Base-by-base conservation (phyloP, 2,329 filamentous ascomycete species). In the Shiraia sp. region DNA sequence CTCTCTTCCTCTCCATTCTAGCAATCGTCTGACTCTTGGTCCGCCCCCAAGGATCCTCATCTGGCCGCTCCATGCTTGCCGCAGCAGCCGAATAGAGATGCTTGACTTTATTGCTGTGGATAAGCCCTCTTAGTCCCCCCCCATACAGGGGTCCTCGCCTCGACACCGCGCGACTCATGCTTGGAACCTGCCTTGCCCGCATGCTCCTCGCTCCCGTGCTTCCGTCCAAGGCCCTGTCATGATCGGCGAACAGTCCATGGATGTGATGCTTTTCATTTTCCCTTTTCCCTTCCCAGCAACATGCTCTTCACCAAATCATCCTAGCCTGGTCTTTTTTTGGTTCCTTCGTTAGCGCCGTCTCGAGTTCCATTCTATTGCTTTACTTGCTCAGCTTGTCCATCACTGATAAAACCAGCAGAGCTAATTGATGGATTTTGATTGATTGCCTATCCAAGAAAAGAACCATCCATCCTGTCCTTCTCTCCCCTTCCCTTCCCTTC, bases 31-130 rank as follows among this genome's bases (percentile, higher is more conserved):
- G 62, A 66, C 60, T 63, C 47, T 50, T 46, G 42, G 42, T 35
- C 19, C 19, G 43, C 36, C 43, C 45, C 35, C 22, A 23, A 33
- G 30, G 25, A 45, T 32, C 44, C 46, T 43, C 42, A 46, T 47
- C 40, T 47, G 51, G 42, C 51, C 51, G 52, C 55, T 53, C 47
- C 34, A 54, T 55, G 53, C 61, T 66, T 65, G 63, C 63, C 63
- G 63, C 63, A 65, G 47, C 57, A 61, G 51, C 64, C 65, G 63
- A 52, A 66, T 63, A 17, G 36, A 61, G 60, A 50, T 57, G 57
- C 51, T 48, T 51, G 45, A 40, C 44, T 49, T 49, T 42, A 62
- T 61, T 51, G 54, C 49, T 53, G 50, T 47, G 33, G 48, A 47
- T 55, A 51, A 47, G n/a, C n/a, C n/a, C 53, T 33, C 44, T 28